A percentile compares a stretch with the other conserved stretches of the same genome.
phyloP scores from a whole-genome alignment of 192 early-diverging fungal genomes.

The Chytriomyces sp. region DNA sequence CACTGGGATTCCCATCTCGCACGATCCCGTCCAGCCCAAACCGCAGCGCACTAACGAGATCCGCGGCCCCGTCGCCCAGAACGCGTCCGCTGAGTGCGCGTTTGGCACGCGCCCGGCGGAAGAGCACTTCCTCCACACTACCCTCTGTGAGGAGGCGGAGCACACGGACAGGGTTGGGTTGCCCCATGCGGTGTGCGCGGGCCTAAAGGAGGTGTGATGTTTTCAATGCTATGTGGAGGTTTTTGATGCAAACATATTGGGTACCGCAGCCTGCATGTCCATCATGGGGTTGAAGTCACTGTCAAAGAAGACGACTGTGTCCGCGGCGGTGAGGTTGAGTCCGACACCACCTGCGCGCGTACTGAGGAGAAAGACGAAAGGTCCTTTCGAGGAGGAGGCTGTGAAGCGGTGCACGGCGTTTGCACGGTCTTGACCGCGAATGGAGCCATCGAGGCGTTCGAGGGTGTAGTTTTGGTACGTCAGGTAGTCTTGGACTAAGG shows the following conservation, averaged over 20 bases:
- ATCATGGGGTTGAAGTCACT: conserved; percentile 79
- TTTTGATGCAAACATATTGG: neutral
- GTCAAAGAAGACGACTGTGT: conserved; percentile 79
- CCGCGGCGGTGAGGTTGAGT: conserved; percentile 76
- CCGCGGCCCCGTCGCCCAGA: neutral
- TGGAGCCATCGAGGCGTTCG: conserved; percentile 83
- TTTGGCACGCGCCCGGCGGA: conserved; percentile 63
- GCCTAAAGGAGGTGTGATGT: conserved; percentile 74
- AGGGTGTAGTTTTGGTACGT: conserved; percentile 64
- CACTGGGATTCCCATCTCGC: neutral
- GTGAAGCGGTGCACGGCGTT: conserved; percentile 65
- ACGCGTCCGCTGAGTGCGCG: conserved; percentile 6
- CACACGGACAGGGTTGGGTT: conserved; percentile 89
- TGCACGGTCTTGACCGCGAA: conserved; percentile 77
- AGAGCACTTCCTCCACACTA: conserved; percentile 85
- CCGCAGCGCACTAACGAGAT: conserved; percentile 12
- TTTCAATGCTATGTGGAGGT: neutral
- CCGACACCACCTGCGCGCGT: conserved; percentile 81
- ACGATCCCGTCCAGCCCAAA: conserved; percentile 17
- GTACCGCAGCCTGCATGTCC: conserved; percentile 65
- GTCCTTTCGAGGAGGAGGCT: conserved; percentile 57
- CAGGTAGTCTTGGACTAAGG: conserved; percentile 68
- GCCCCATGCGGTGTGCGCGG: conserved; percentile 96
- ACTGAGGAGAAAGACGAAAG: conserved; percentile 82
- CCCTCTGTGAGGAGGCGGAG: conserved; percentile 82